Conservation (phyloP, 345 rosid species). For the Clarkia xantiana region DNA sequence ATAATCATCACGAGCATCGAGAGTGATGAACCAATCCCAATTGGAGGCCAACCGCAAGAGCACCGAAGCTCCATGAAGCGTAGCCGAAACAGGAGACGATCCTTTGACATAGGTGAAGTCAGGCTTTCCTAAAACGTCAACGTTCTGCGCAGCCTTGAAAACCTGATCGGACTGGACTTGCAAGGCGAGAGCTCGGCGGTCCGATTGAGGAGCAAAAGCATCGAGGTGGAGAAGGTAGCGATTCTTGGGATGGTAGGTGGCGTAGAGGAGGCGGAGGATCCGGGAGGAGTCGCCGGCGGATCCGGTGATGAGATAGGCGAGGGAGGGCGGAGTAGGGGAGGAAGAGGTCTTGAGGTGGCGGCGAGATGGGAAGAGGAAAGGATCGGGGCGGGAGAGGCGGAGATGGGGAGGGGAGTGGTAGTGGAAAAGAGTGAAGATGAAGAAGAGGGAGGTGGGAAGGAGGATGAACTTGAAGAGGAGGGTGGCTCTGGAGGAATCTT, state of each 20-base stretch:
- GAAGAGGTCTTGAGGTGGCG: conserved; percentile 26
- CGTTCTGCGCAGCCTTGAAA: conserved; percentile 68
- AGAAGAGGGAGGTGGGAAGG: conserved; percentile 44
- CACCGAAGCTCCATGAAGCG: conserved; percentile 83
- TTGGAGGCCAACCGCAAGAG: conserved; percentile 45
- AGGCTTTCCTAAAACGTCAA: conserved; percentile 66
- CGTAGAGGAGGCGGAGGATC: conserved; percentile 64
- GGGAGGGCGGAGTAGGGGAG: conserved; percentile 52
- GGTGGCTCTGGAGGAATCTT: conserved; percentile 21
- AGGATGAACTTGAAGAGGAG: conserved; percentile 44
- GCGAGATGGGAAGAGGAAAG: conserved; percentile 51
- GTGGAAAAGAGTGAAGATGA: conserved; percentile 35
- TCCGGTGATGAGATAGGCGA: conserved; percentile 67
- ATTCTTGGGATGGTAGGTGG: conserved; percentile 73
- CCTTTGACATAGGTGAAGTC: conserved; percentile 65
- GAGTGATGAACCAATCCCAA: conserved; percentile 89
- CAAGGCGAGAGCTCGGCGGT: conserved; percentile 58
- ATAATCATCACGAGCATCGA: conserved; percentile 68
- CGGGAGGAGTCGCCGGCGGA: conserved; percentile 52
- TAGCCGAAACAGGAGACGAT: conserved; percentile 65
- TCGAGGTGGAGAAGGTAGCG: conserved; percentile 82
- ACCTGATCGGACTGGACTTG: conserved; percentile 42
- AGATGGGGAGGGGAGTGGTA: conserved; percentile 13
- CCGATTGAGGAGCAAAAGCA: conserved; percentile 38
- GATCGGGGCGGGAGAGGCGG: conserved; percentile 33